Conservation (phyloP, 345 rosid species). For the Ailanthus altissimus region DNA sequence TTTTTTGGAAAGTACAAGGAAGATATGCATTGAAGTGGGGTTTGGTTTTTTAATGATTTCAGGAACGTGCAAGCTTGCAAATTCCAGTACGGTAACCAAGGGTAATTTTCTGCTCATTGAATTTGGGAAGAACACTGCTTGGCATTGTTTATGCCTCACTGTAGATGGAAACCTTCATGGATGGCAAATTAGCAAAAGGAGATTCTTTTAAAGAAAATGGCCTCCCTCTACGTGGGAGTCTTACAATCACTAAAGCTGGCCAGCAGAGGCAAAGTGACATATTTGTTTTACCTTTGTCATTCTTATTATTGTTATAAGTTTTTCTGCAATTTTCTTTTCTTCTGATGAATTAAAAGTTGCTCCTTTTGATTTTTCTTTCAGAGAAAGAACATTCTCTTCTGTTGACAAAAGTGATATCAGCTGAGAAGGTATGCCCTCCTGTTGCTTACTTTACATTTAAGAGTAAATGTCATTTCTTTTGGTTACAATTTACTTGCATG, state of each 20-base stretch:
- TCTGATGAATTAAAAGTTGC: conserved; percentile 12
- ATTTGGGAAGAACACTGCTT: neutral
- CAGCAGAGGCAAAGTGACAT: neutral
- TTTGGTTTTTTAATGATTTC: neutral
- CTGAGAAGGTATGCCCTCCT: conserved; percentile 37
- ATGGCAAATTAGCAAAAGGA: neutral
- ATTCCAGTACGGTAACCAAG: neutral
- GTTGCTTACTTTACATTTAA: neutral
- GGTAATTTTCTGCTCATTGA: neutral
- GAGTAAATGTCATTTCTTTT: neutral
- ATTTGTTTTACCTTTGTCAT: neutral
- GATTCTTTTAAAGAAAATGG: neutral
- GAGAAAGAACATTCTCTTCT: conserved; percentile 31
- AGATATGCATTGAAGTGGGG: neutral
- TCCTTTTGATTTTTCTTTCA: conserved; percentile 21
- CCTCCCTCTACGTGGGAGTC: neutral
- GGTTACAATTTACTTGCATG: neutral
- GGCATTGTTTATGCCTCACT: neutral
- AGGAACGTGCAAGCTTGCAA: neutral
- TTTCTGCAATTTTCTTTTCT: neutral
- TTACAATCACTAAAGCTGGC: neutral
- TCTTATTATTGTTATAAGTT: neutral
- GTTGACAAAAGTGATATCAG: conserved; percentile 28
- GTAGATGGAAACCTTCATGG: neutral
- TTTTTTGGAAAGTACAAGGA: neutral